These are phyloP conservation scores for Microcos paniculata DNA, from an alignment of 345 rosid genomes.

Conservation along the genomic window DNA sequence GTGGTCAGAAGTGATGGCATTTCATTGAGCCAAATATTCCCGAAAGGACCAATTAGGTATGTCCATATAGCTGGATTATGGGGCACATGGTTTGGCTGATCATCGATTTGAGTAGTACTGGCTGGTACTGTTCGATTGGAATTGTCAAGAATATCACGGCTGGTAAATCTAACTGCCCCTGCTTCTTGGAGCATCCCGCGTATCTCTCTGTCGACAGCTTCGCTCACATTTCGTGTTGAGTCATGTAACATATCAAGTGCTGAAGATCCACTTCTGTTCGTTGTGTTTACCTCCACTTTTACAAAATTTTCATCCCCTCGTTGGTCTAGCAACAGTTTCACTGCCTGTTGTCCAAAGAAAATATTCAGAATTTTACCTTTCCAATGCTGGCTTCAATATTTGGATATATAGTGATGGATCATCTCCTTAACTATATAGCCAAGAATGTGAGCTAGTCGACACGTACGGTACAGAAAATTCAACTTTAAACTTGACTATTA, in stretches of 20 bases:
- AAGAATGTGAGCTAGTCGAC: too few species aligned
- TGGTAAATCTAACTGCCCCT: not conserved
- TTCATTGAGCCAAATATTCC: too few species aligned
- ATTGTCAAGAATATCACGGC: not conserved
- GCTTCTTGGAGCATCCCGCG: not conserved
- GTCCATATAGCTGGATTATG: too few species aligned
- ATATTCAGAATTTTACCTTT: not conserved
- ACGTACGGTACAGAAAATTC: too few species aligned
- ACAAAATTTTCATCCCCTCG: too few species aligned
- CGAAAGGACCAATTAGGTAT: too few species aligned
- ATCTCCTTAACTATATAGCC: too few species aligned
- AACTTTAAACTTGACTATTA: too few species aligned
- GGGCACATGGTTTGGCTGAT: too few species aligned
- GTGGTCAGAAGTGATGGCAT: too few species aligned
- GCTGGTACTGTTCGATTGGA: not conserved
- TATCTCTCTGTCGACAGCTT: not conserved
- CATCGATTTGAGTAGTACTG: not conserved
- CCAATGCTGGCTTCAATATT: not conserved
- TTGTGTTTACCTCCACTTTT: not conserved
- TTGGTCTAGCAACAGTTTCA: not conserved
- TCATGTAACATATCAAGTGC: not conserved
- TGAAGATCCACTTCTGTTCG: not conserved
- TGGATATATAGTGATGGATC: too few species aligned
- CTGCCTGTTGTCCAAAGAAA: not conserved
- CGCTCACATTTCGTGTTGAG: not conserved